phyloP scores from a whole-genome alignment of 345 rosid genomes.

The Erysimum cheiranthoides region DNA sequence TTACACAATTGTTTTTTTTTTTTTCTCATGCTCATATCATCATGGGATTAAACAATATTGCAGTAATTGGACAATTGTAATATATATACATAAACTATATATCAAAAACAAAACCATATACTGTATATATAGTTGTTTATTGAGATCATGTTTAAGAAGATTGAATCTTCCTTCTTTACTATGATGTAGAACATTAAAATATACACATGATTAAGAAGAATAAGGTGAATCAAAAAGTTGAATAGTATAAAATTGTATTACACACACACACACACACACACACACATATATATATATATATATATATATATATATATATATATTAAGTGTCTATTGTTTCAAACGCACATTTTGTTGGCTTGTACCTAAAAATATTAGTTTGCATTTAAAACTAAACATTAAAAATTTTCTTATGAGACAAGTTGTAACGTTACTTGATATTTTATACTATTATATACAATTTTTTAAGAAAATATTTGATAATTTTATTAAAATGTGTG shows the following conservation, averaged over 20 bases:
- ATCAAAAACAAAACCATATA: not conserved
- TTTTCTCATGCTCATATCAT: constrained; percentile 20
- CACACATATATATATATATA: not conserved
- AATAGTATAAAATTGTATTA: not conserved
- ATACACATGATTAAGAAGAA: not conserved
- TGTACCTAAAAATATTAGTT: too few species aligned
- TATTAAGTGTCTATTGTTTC: not conserved
- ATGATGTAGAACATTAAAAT: not conserved
- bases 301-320: too few species aligned
- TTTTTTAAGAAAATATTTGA: too few species aligned
- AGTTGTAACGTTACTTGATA: not conserved
- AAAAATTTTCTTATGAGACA: not conserved
- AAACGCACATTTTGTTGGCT: not conserved
- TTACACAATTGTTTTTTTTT: not conserved
- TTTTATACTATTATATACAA: not conserved
- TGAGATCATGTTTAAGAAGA: not conserved
- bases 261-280: not conserved
- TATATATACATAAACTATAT: not conserved
- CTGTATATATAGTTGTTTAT: constrained; percentile 19
- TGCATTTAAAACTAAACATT: not conserved
- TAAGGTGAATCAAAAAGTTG: not conserved
- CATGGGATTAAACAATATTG: constrained; percentile 14
- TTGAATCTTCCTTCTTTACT: not conserved
- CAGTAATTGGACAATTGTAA: not conserved
- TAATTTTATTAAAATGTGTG: not conserved